Conservation (phyloP, 2,329 filamentous ascomycete genomes). For the Exophiala viscosa region DNA sequence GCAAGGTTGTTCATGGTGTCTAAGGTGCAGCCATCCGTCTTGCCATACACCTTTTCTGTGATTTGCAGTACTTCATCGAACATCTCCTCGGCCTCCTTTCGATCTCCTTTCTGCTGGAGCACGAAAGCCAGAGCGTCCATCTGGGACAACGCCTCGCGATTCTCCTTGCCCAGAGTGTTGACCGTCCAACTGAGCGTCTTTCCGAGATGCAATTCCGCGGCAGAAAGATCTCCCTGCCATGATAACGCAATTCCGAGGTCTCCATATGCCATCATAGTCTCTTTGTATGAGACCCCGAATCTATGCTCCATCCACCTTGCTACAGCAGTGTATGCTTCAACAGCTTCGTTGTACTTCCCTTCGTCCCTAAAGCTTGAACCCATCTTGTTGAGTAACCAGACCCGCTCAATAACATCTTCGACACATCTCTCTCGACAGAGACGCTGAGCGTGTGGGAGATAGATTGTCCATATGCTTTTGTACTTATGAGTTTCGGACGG, state of each 20-base stretch:
- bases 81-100: slow-evolving; percentile 30
- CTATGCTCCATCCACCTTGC: slow-evolving; percentile 7
- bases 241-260: slow-evolving; percentile 12
- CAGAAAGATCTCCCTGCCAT: slow-evolving; percentile 17
- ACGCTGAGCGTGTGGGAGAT: slow-evolving; percentile 32
- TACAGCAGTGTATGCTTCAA: slow-evolving; percentile 52
- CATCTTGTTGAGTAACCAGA: slow-evolving; percentile 13
- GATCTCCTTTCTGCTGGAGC: slow-evolving; percentile 15
- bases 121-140: slow-evolving; percentile 26
- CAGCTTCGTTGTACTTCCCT: slow-evolving; percentile 76
- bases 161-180: slow-evolving; percentile 17
- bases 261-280: slow-evolving; percentile 3
- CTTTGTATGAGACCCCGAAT: not conserved
- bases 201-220: not conserved
- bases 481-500: slow-evolving; percentile 20
- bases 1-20: slow-evolving; percentile 15
- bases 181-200: not conserved
- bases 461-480: slow-evolving; percentile 28
- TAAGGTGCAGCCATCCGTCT: slow-evolving; percentile 3
- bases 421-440: not conserved
- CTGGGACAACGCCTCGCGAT: slow-evolving; percentile 23
- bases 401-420: slow-evolving; percentile 7
- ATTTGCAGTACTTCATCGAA: not conserved
- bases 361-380: slow-evolving; percentile 59
- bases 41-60: no score